Evolutionary conservation across 2,329 filamentous ascomycete species (phyloP), one percentile per base, ranked within the genome.

Genomic region (Sclerotinia nivalis): DNA sequence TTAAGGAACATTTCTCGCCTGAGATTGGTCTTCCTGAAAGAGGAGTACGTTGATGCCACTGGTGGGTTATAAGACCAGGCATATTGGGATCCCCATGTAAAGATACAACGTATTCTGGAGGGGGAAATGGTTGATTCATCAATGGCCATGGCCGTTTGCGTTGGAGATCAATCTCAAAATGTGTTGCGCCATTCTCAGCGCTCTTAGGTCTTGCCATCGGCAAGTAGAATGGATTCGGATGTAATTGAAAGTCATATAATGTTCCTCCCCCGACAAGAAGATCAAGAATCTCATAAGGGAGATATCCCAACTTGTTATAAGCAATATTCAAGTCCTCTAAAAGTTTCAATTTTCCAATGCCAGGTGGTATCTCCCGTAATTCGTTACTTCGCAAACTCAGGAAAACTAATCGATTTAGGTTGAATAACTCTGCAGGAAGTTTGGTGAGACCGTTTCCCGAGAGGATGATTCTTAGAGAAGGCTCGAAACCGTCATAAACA

Each of bases 341-440:
- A 70, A 87, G 88, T 6, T 77, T 77, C 9, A 93, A 82, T 45
- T 85, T 85, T 31, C 81, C 82, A 62, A 93, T 87, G 4, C 83
- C 82, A 0, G 87, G 81, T 1, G 91, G 88, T 2, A 93, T 79
- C 75, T 90, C 85, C 0, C 80, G 80, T 20, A 93, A 82, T 34
- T 83, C 78, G 74, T 92, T 92, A 71, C 84, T 86, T 49, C 91
- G 87, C 22, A 93, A 82, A 74, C 86, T 91, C 18, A 93, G 83
- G 22, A 89, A 85, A 0, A 86, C 89, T 43, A 93, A 81, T 74
- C 87, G 81, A 31, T 87, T 81, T 2, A 93, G 80, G 60, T 86
- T 83, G 75, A 91, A 90, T 2, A 93, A 78, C 61, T 86, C 85
- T 2, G 82, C 81, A 0, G 91, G 90, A 1, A 91, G 80, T 20